Evolutionary conservation across 2,329 filamentous ascomycete genomes (phyloP).

Genomic region (Coniella lustricola): DNA sequence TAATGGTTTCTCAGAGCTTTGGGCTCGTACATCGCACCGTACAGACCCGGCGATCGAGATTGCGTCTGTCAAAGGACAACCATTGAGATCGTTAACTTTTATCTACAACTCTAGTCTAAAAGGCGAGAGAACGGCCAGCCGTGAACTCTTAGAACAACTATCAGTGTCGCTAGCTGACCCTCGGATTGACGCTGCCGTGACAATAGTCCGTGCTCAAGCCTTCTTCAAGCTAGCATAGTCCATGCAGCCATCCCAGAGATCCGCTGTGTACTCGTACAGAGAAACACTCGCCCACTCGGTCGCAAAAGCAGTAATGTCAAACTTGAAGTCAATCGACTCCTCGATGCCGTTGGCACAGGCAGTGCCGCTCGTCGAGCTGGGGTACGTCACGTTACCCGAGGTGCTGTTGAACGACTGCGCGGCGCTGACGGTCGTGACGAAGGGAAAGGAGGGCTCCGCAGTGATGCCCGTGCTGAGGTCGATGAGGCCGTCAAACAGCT

Average conservation of each 20-base stretch:
- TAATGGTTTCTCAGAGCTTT: too few relatives aligned
- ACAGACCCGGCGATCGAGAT: too few relatives aligned
- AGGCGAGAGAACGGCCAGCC: too few relatives aligned
- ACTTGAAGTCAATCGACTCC: conserved; percentile 6
- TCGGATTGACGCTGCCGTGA: too few relatives aligned
- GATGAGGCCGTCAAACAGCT: conserved; percentile 11
- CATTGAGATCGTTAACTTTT: too few relatives aligned
- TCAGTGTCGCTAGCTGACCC: too few relatives aligned
- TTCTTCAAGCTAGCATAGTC: neutral
- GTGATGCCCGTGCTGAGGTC: conserved; percentile 15
- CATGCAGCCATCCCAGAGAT: conserved; percentile 10
- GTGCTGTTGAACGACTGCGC: conserved; percentile 12
- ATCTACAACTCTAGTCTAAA: too few relatives aligned
- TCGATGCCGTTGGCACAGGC: conserved; percentile 13
- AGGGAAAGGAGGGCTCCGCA: conserved; percentile 13
- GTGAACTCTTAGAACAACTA: too few relatives aligned
- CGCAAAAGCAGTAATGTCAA: conserved; percentile 12
- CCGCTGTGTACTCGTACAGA: conserved; percentile 10
- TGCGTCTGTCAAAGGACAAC: too few relatives aligned
- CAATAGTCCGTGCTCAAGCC: too few relatives aligned
- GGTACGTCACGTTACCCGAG: conserved; percentile 2
- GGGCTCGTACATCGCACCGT: too few relatives aligned
- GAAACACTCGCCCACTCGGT: conserved; percentile 6
- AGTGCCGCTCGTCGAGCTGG: conserved; percentile 10
- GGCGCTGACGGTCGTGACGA: conserved; percentile 9